Evolutionary conservation across 352 stramenopile genomes (phyloP), one percentile per base, ranked within the genome.

Genomic region (Globisporangium emineosum): DNA sequence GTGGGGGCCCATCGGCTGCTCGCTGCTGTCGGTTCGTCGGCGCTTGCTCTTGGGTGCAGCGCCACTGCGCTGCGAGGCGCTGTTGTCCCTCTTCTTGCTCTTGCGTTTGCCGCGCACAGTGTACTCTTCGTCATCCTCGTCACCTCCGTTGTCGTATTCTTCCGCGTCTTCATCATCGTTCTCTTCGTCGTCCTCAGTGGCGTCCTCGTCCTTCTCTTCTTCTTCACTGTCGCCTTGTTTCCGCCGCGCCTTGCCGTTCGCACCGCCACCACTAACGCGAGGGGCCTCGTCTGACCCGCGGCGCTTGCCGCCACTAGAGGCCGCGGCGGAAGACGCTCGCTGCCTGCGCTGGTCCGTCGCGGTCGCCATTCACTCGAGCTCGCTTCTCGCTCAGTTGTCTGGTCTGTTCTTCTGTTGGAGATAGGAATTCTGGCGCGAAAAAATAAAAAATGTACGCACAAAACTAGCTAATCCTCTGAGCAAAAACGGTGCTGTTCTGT

Each of bases 181-280:
- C 15, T n/a, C 13, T 4, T 72, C 52, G 6, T 72, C 59, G 42
- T 62, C 35, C 17, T 66, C 50, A 6, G 32, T 52, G 30, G 37
- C 27, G 57, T 66, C 60, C 49, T 81, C 70, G 35, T 84, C 76
- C 3, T 72, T 77, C 54, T 74, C 68, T 65, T 29, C 67, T 68
- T 37, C 65, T 67, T 52, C 59, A 17, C 35, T 10, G 25, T 51
- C 58, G 12, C 43, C 21, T n/a, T 57, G 57, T 27, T 65, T 60
- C 21, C 56, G 63, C 2, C 54, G 54, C 19, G 32, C 29, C 25
- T 52, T 53, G n/a, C 30, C 40, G n/a, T 27, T 59, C 45, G 43
- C 37, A 21, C 62, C 59, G 5, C 15, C 10, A 21, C n/a, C 42
- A 19, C 6, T 23, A 3, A 4, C 30, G 13, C 17, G 25, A 5